Base-by-base conservation (phyloP, 208 protist species). In the Trypanosomatidae sp. region DNA sequence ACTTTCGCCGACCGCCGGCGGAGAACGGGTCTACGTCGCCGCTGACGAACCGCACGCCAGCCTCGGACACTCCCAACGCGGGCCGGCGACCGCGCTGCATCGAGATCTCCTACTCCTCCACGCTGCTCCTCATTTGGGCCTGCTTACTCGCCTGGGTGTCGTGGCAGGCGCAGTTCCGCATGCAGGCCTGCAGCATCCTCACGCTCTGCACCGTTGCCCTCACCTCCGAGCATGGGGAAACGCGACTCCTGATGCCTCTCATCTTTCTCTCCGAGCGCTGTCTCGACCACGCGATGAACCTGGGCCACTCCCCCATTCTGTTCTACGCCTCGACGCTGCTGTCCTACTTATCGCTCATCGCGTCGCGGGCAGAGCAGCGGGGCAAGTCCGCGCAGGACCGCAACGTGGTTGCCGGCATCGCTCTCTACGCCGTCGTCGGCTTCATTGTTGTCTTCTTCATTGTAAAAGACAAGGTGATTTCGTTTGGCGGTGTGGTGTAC, bases 61-160 rank as follows among this genome's bases (percentile, higher is more conserved):
- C 43, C 8, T 15, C 50, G 8, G 44, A 47, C 22, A 46, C 19
- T 8, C 0, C 9, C 2, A 33, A 53, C 1, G 0, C 25, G 2
- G 22, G 44, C 1, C 55, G 50, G 1, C n/a, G 41, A 7, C 76
- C 58, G 17, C 47, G 69, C 22, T 2, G 22, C 7, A 41, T 95
- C 3, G 92, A 93, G 68, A 84, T 94, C 6, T 96, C 92, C 1
- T 96, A 96, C 76, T 96, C 92, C 2, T 93, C 90, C 7, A 87
- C 84, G 53, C 73, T 96, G 39, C 72, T 96, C 19, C 60, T 88
- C 25, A 17, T 91, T 22, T 96, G 92, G 90, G 77, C 83, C 0
- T 60, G 75, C 0, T n/a, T 85, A 6, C 76, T 96, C 1, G 79
- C 87, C 1, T 62, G 76, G 13, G 47, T 96, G 39, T 87, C 88